These are phyloP conservation scores for Ophiostoma australiae DNA, from an alignment of 2,329 filamentous ascomycete genomes.

Conservation along the genomic window DNA sequence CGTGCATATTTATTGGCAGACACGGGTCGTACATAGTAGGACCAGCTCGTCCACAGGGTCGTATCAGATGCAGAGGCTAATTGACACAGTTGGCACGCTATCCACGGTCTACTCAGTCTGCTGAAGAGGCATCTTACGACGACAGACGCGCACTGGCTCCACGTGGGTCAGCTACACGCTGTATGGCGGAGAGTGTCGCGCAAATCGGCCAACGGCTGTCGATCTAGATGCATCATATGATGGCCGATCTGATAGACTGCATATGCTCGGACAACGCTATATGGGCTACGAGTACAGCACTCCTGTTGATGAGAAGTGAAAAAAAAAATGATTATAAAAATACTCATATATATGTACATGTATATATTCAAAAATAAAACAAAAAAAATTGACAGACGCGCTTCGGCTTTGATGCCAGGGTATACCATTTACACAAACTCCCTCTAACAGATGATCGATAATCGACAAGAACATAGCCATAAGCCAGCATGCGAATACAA, in stretches of 20 bases:
- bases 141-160: constrained; percentile 1
- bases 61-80: not conserved
- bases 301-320: not conserved
- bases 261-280: not conserved
- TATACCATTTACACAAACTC: not conserved
- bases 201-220: not conserved
- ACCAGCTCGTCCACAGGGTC: not conserved
- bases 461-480: not conserved
- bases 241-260: not conserved
- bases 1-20: constrained; percentile 2
- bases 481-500: not conserved
- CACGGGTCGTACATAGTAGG: not conserved
- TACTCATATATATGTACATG: no score
- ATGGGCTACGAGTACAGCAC: no score
- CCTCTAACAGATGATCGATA: not conserved
- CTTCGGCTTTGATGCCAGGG: not conserved
- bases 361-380: not conserved
- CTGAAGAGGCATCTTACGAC: not conserved
- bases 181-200: not conserved
- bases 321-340: no score
- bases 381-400: not conserved
- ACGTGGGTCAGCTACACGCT: not conserved
- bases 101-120: not conserved
- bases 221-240: not conserved
- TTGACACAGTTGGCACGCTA: not conserved